Base-by-base conservation (phyloP, 805 yeast genomes). In the Debaryomyces castellii region DNA sequence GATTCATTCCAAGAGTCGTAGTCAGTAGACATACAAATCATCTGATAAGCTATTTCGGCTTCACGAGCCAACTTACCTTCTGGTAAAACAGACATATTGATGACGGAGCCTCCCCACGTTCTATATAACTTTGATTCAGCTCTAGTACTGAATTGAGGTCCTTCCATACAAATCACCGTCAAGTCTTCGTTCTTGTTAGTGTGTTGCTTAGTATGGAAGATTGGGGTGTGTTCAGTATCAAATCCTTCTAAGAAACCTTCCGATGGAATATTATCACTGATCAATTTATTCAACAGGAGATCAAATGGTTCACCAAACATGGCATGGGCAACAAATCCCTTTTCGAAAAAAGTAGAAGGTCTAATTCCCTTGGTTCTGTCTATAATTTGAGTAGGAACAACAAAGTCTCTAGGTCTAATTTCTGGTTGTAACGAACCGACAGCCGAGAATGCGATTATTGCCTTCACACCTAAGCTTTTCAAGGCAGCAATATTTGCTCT, bases 11-110 rank as follows among this genome's bases (percentile, higher is more conserved):
- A 94, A 20, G 99, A 96, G 63, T 94, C 99, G 69, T 94, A 94
- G 67, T 94, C 99, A 3, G 99, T 94, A 1, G 96, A 85, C 99
- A 94, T 94, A 70, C 99, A 94, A 52, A 94, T 80, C 97, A 94
- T 94, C 69, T 92, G 98, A 70, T 94, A 94, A 23, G 96, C 78
- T 53, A 94, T 85, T 69, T 94, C 99, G 38, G 98, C 97, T 71
- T 94, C 99, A 61, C 95, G 82, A 3, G 99, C 99, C 52, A 94
- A 78, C 66, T 94, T 94, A 33, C 96, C 85, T 73, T 94, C 99
- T n/a, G 99, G 99, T 48, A 94, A 69, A 46, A 89, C 94, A 42
- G 95, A 85, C 99, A 94, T 94, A 74, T 94, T 94, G 66, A 94
- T 94, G 45, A 94, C 95, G 27, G 90, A 81, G 6, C 96, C 98